Base-by-base conservation (phyloP, 768 basidiomycete genomes). In the Tephrocybe rancida region DNA sequence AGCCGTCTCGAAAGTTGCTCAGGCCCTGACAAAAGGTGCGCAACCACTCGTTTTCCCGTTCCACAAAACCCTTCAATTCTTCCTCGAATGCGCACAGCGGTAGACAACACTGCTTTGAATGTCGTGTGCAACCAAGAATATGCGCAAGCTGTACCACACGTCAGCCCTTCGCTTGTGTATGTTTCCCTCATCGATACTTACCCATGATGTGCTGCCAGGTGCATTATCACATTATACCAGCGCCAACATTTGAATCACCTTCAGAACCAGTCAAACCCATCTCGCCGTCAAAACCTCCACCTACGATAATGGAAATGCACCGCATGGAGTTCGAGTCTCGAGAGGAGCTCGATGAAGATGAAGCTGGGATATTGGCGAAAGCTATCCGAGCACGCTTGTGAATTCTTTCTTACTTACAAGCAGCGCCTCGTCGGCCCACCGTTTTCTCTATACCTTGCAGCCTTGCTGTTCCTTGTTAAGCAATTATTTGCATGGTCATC, bases 81-180 rank as follows among this genome's bases (percentile, higher is more conserved):
- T 5, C 39, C 21, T 19, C n/a, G 18, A 14, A 21, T 10, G 24
- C 34, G 27, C 19, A 5, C 50, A 88, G 87, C 82, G 1, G 59
- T 88, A 22, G 73, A 80, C 10, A 85, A 88, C 58, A 86, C 85
- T 14, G 86, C 75, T 6, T 72, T 90, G 43, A 90, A 90, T 63
- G 81, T 90, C 5, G 88, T 90, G 3, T 88, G 87, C 61, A 90
- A 90, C 63, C 88, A 90, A 63, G 88, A 89, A 66, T 90, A 90
- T 60, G 88, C 88, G 0, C 88, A 90, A 63, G 86, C 85, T 3
- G 86, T 90, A 6, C 84, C 83, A n/a, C 88, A 90, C 71, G 88
- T 88, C 56, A 53, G 82, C 62, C 5, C 9, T 44, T 24, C 21
- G 35, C 41, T 13, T 5, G 16, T 13, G 21, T 8, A 41, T 22